Percentiles rank a stretch among this genome's conserved stretches.
Conservation (phyloP, 192 early-diverging fungal species). For the Lobosporangium transversale region DNA sequence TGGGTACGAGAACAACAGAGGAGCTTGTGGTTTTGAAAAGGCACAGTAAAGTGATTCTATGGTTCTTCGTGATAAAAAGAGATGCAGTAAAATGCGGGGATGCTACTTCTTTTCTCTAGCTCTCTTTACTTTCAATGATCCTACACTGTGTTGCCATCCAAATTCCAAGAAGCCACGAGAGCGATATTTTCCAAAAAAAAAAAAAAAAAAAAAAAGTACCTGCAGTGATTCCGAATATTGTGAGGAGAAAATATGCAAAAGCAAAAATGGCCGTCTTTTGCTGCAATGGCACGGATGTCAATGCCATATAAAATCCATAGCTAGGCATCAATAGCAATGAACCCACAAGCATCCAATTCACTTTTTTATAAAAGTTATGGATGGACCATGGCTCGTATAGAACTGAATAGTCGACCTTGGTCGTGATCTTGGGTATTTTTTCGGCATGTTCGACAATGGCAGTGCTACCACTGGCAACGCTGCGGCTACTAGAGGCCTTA, state of each 20-base stretch:
- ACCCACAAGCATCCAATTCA: slow-evolving; percentile 75
- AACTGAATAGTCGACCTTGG: slow-evolving; percentile 37
- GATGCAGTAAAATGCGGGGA: too few species aligned
- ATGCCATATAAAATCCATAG: slow-evolving; percentile 77
- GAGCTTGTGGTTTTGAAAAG: too few species aligned
- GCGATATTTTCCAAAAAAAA: slow-evolving; percentile 3
- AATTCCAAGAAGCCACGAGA: too few species aligned
- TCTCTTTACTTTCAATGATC: not conserved
- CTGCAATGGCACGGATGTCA: slow-evolving; percentile 67
- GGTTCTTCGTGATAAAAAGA: too few species aligned
- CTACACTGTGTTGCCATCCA: too few species aligned
- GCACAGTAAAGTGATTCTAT: too few species aligned
- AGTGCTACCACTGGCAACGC: slow-evolving; percentile 10
- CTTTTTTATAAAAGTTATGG: slow-evolving; percentile 58
- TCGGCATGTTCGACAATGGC: slow-evolving; percentile 30
- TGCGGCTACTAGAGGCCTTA: not conserved
- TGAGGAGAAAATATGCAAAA: slow-evolving; percentile 72
- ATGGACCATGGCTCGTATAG: slow-evolving; percentile 49
- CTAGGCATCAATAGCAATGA: slow-evolving; percentile 74
- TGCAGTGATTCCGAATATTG: slow-evolving; percentile 84
- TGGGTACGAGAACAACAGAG: too few species aligned
- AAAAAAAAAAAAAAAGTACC: slow-evolving; percentile 51
- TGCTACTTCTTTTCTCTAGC: not conserved
- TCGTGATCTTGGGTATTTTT: slow-evolving; percentile 29
- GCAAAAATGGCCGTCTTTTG: slow-evolving; percentile 76